Evolutionary conservation across 176 grass and related monocot species (phyloP).

Genomic region (Triticum monococcum): DNA sequence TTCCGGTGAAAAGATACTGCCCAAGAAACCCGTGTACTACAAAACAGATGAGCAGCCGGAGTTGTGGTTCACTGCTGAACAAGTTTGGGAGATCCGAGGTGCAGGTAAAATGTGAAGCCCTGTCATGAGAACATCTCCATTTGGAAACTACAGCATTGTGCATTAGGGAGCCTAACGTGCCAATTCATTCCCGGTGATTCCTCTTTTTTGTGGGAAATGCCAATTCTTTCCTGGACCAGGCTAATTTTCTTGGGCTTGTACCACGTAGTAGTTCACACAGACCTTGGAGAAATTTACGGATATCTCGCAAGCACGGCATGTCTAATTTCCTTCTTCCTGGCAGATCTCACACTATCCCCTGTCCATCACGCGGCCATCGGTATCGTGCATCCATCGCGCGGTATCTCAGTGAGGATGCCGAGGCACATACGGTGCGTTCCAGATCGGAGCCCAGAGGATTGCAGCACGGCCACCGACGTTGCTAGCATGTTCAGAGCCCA

Average conservation of each 20-base stretch:
- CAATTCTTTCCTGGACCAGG: neutral
- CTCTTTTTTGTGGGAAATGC: neutral
- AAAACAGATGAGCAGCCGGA: constrained; percentile 81
- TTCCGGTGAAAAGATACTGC: constrained; percentile 68
- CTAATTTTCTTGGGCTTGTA: neutral
- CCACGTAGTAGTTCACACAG: neutral
- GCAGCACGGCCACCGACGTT: constrained; percentile 64
- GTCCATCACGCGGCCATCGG: constrained; percentile 82
- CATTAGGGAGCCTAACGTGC: neutral
- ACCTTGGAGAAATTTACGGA: neutral
- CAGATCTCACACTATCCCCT: constrained; percentile 83
- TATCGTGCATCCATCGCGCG: constrained; percentile 74
- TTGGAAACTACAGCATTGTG: neutral
- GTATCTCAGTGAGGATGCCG: constrained; percentile 84
- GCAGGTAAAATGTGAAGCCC: constrained; percentile 58
- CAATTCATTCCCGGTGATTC: neutral
- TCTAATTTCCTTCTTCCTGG: neutral
- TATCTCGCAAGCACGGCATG: neutral
- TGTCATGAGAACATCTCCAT: neutral
- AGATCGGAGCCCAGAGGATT: constrained; percentile 68
- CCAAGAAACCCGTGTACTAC: constrained; percentile 91
- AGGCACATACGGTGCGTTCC: constrained; percentile 56
- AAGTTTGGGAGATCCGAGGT: constrained; percentile 90
- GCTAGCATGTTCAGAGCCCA: constrained; percentile 73
- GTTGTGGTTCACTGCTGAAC: constrained; percentile 74